phyloP scores from a whole-genome alignment of 2,329 filamentous ascomycete species.

The Xylaria arbuscula region DNA sequence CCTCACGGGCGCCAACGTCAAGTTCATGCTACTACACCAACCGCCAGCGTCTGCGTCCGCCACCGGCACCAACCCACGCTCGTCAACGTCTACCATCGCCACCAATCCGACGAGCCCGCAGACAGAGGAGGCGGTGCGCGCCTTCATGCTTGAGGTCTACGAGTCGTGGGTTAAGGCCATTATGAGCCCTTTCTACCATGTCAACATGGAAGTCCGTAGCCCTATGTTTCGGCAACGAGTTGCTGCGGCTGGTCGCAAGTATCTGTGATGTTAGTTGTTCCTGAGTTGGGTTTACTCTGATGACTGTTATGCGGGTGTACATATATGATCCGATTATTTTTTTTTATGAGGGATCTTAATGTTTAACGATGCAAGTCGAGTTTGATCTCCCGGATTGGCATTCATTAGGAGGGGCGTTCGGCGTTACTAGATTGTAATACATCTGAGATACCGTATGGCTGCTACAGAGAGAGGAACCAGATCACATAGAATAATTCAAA shows the following conservation, averaged over 20 bases:
- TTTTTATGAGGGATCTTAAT: neutral
- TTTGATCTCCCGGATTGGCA: no score
- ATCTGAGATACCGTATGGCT: conserved; percentile 31
- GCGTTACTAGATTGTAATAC: conserved; percentile 29
- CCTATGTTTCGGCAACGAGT: conserved; percentile 87
- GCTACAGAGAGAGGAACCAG: neutral
- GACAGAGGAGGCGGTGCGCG: conserved; percentile 93
- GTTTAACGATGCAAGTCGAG: neutral
- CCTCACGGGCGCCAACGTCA: conserved; percentile 89
- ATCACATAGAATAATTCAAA: neutral
- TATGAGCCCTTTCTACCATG: conserved; percentile 95
- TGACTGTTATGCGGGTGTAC: conserved; percentile 1
- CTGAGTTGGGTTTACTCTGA: neutral
- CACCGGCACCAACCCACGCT: conserved; percentile 46
- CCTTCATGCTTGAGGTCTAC: conserved; percentile 95
- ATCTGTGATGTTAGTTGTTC: conserved; percentile 66
- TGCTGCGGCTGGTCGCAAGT: conserved; percentile 90
- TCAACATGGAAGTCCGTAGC: conserved; percentile 86
- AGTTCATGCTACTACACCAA: conserved; percentile 94
- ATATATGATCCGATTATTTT: neutral
- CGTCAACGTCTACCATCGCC: conserved; percentile 75
- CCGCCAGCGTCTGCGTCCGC: conserved; percentile 83
- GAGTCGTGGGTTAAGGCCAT: conserved; percentile 96
- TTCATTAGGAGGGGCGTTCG: conserved; percentile 31
- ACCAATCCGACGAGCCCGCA: conserved; percentile 88